Conservation (phyloP, 805 yeast genomes). For the Dipodascus geniculatus region DNA sequence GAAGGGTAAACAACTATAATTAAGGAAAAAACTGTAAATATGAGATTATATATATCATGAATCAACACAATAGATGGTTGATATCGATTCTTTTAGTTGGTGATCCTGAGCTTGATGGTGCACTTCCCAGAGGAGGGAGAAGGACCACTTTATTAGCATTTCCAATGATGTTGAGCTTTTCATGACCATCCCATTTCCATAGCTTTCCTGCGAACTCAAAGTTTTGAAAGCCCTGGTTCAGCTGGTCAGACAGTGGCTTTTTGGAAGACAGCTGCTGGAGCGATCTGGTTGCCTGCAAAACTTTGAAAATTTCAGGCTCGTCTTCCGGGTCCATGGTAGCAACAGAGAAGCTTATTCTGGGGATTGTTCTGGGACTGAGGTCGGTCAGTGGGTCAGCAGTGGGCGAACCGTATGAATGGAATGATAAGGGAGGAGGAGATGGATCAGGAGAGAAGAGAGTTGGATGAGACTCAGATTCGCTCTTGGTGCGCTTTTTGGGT, state of each 20-base stretch:
- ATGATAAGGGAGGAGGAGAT: neutral
- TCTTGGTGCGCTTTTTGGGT: neutral
- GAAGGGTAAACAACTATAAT: slow-evolving; percentile 4
- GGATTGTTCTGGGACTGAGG: neutral
- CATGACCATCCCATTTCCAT: slow-evolving; percentile 30
- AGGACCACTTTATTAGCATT: neutral
- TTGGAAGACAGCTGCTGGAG: slow-evolving; percentile 28
- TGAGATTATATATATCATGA: neutral
- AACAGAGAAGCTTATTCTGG: neutral
- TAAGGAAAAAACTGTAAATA: slow-evolving; percentile 6
- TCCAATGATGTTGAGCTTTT: slow-evolving; percentile 20
- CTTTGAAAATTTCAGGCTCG: slow-evolving; percentile 28
- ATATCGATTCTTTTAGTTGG: slow-evolving; percentile 1
- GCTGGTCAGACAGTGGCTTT: slow-evolving; percentile 11
- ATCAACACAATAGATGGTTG: neutral
- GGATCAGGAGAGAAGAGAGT: neutral
- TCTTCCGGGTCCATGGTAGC: neutral
- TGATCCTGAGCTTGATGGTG: neutral
- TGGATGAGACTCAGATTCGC: neutral
- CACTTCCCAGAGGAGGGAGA: slow-evolving; percentile 1
- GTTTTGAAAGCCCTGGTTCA: slow-evolving; percentile 24
- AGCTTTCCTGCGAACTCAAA: slow-evolving; percentile 27
- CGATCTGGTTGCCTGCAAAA: slow-evolving; percentile 31
- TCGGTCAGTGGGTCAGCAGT: neutral
- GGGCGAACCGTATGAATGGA: neutral